Conservation (phyloP, 1,284 basidiomycete species). For the Cryptococcus hybrid region DNA sequence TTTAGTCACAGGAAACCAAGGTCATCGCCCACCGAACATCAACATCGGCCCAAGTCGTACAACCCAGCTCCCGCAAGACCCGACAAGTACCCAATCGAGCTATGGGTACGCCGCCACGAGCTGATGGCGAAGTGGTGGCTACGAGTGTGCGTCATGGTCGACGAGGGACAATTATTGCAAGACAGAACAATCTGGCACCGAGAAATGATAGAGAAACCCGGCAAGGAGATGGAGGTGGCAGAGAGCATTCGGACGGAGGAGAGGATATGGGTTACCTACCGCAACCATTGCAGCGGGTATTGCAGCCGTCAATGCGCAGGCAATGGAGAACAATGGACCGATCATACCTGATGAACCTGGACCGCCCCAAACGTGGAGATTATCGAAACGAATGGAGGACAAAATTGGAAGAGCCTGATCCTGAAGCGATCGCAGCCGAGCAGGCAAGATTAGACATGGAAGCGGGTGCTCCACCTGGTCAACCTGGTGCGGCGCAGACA, state of each 20-base stretch:
- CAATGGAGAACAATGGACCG: constrained; percentile 28
- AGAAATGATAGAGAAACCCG: constrained; percentile 23
- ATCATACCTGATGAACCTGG: constrained; percentile 24
- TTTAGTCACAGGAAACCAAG: constrained; percentile 16
- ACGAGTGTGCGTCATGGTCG: constrained; percentile 12
- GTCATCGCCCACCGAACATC: constrained; percentile 18
- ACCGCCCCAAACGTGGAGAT: constrained; percentile 31
- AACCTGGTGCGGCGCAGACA: constrained; percentile 41
- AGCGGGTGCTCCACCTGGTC: constrained; percentile 46
- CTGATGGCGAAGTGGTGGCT: constrained; percentile 18
- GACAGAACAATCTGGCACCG: constrained; percentile 31
- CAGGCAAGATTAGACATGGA: constrained; percentile 45
- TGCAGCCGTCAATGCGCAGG: constrained; percentile 35
- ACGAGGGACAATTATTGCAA: constrained; percentile 42
- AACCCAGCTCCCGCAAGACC: constrained; percentile 32
- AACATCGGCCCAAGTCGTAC: constrained; percentile 25
- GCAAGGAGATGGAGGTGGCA: constrained; percentile 23
- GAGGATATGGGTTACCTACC: constrained; percentile 36
- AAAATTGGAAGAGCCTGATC: constrained; percentile 35
- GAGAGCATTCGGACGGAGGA: constrained; percentile 40
- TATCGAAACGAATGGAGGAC: constrained; percentile 17
- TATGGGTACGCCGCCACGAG: constrained; percentile 37
- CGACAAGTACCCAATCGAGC: constrained; percentile 43
- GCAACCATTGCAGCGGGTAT: constrained; percentile 38
- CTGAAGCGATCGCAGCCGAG: constrained; percentile 40